phyloP scores from a whole-genome alignment of 108 stramenopile species.

The Cyclostephanos tholiformis region DNA sequence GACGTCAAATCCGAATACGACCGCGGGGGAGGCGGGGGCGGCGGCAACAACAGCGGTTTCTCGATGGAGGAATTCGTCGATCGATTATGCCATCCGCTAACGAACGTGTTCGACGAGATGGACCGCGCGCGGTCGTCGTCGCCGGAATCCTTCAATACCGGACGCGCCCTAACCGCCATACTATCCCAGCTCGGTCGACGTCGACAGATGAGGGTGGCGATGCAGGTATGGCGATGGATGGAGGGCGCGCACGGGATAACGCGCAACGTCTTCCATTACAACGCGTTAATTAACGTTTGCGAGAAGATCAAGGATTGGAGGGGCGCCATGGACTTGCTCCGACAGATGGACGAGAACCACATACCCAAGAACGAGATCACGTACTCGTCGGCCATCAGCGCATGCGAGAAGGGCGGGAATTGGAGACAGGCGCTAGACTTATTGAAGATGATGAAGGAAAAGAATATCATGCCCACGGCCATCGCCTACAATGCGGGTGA shows the following conservation, averaged over 20 bases:
- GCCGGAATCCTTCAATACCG: conserved; percentile 64
- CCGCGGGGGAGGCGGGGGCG: not conserved
- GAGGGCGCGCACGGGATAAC: conserved; percentile 50
- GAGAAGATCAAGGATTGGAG: conserved; percentile 78
- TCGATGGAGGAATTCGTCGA: conserved; percentile 68
- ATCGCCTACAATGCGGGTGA: conserved; percentile 81
- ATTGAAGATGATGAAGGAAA: conserved; percentile 79
- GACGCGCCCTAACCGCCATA: conserved; percentile 77
- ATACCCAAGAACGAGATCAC: conserved; percentile 87
- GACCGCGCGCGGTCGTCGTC: conserved; percentile 53
- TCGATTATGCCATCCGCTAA: conserved; percentile 52
- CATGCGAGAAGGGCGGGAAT: conserved; percentile 86
- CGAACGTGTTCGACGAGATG: conserved; percentile 64
- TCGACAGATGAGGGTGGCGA: conserved; percentile 66
- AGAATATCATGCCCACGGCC: conserved; percentile 70
- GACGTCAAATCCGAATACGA: not conserved
- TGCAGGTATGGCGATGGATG: conserved; percentile 80
- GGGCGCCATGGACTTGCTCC: conserved; percentile 65
- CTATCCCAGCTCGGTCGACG: conserved; percentile 71
- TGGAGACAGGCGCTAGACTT: conserved; percentile 81
- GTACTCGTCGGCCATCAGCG: conserved; percentile 81
- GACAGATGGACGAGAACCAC: conserved; percentile 76
- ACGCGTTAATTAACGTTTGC: conserved; percentile 80
- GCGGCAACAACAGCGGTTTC: conserved; percentile 32
- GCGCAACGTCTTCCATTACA: conserved; percentile 79